A percentile compares a stretch with the other conserved stretches of the same genome.
These are phyloP conservation scores for Akanthomyces uredinophilus DNA, from an alignment of 2,329 filamentous ascomycete species.

Conservation along the genomic window DNA sequence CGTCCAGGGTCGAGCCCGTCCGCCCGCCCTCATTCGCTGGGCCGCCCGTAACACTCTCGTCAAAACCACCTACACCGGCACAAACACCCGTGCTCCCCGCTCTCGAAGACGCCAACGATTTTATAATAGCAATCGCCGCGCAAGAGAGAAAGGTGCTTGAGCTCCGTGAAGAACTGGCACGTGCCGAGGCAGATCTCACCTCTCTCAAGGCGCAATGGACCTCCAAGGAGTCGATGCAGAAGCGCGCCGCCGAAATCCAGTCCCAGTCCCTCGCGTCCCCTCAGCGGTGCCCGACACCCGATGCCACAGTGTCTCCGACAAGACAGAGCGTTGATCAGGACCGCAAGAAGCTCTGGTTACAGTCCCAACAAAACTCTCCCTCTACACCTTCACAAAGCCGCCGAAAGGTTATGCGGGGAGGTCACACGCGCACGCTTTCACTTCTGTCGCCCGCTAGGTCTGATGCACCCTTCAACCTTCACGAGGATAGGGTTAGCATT, in stretches of 20 bases:
- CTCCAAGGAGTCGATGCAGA: conserved; percentile 68
- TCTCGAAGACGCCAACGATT: conserved; percentile 55
- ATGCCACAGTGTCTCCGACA: conserved; percentile 28
- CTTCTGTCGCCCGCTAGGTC: conserved; percentile 67
- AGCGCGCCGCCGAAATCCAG: conserved; percentile 64
- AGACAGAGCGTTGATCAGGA: conserved; percentile 60
- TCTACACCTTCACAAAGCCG: conserved; percentile 36
- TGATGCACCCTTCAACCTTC: conserved; percentile 37
- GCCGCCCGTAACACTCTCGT: conserved; percentile 22
- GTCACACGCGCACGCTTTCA: conserved; percentile 64
- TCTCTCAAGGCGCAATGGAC: conserved; percentile 82
- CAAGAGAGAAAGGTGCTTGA: conserved; percentile 90
- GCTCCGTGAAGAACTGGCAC: conserved; percentile 79
- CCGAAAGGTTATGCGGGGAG: conserved; percentile 64
- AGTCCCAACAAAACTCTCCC: conserved; percentile 32
- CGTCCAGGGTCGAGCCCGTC: conserved; percentile 45
- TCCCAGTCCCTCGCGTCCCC: conserved; percentile 36
- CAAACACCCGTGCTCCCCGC: conserved; percentile 39
- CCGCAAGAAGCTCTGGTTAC: conserved; percentile 63
- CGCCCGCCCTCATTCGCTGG: conserved; percentile 42
- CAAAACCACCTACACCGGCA: conserved; percentile 47
- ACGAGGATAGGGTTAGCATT: conserved; percentile 29
- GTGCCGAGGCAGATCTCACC: conserved; percentile 72
- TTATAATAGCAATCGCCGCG: conserved; percentile 84
- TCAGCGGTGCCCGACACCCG: conserved; percentile 19